Conservation (phyloP, 179 eudicot species). For the Silene noctiflora region DNA sequence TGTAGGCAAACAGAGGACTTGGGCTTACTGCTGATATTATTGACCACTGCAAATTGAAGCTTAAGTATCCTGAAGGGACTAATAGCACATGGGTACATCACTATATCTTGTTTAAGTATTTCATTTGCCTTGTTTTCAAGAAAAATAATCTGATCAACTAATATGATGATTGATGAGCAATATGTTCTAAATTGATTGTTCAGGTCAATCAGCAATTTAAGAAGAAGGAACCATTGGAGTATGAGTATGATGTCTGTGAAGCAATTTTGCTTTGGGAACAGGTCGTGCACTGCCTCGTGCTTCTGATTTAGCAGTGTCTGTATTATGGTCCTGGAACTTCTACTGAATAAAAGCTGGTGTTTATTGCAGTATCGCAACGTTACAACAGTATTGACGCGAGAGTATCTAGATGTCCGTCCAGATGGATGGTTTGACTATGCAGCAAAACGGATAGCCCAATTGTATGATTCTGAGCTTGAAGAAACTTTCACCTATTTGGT, state of each 20-base stretch:
- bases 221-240: conserved; percentile 82
- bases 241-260: conserved; percentile 82
- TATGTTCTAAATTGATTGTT: conserved; percentile 21
- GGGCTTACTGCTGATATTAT: conserved; percentile 85
- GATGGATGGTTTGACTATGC: conserved; percentile 99
- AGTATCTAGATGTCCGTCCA: conserved; percentile 93
- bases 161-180: background rate
- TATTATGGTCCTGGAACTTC: conserved; percentile 14
- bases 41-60: conserved; percentile 88
- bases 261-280: conserved; percentile 94
- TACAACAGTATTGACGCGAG: conserved; percentile 96
- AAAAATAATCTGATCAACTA: background rate
- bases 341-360: conserved; percentile 22
- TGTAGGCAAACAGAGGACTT: conserved; percentile 89
- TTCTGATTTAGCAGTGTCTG: background rate
- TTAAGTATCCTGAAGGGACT: conserved; percentile 85
- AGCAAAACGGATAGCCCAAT: conserved; percentile 89
- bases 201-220: conserved; percentile 90
- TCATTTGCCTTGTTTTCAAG: background rate
- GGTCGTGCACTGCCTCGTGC: too few relatives aligned
- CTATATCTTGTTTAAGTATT: background rate
- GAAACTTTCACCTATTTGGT: background rate
- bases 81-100: conserved; percentile 87
- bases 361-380: conserved; percentile 95
- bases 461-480: conserved; percentile 49